These are phyloP conservation scores for Ceratocystis variospora DNA, from an alignment of 2,329 filamentous ascomycete species.

Conservation along the genomic window DNA sequence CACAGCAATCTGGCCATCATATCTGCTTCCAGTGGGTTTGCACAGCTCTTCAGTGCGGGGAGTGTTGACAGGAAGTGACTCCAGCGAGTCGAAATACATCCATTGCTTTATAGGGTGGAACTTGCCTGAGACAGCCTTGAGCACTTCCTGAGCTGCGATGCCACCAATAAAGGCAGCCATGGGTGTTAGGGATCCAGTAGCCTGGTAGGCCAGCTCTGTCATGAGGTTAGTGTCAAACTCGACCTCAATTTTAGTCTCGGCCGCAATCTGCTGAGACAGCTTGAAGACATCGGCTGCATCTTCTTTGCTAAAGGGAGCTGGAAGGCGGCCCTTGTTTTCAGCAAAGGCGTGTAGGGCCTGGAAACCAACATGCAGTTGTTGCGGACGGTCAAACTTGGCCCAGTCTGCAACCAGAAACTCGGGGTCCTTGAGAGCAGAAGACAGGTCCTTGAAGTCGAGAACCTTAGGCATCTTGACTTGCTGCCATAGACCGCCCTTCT, in stretches of 20 bases:
- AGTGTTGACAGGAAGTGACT: constrained; percentile 68
- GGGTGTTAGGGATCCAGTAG: constrained; percentile 74
- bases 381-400: constrained; percentile 91
- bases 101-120: constrained; percentile 93
- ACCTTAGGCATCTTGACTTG: constrained; percentile 99
- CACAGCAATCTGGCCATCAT: constrained; percentile 94
- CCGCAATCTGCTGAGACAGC: constrained; percentile 59
- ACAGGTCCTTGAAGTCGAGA: constrained; percentile 73
- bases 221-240: constrained; percentile 88
- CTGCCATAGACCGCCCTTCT: constrained; percentile 75
- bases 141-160: constrained; percentile 80
- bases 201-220: constrained; percentile 88
- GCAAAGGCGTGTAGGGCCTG: constrained; percentile 83
- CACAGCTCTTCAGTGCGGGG: constrained; percentile 74
- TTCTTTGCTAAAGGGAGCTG: constrained; percentile 67
- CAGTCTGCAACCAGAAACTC: constrained; percentile 89
- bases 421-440: constrained; percentile 65
- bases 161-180: constrained; percentile 95
- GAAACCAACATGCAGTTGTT: constrained; percentile 81
- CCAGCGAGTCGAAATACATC: constrained; percentile 96
- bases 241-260: constrained; percentile 60
- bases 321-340: constrained; percentile 59
- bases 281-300: constrained; percentile 69
- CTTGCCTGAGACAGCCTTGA: constrained; percentile 95
- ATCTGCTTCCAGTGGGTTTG: constrained; percentile 70